These are phyloP conservation scores for Saccharomycopsis schoenii DNA, from an alignment of 805 yeast genomes.

Conservation along the genomic window DNA sequence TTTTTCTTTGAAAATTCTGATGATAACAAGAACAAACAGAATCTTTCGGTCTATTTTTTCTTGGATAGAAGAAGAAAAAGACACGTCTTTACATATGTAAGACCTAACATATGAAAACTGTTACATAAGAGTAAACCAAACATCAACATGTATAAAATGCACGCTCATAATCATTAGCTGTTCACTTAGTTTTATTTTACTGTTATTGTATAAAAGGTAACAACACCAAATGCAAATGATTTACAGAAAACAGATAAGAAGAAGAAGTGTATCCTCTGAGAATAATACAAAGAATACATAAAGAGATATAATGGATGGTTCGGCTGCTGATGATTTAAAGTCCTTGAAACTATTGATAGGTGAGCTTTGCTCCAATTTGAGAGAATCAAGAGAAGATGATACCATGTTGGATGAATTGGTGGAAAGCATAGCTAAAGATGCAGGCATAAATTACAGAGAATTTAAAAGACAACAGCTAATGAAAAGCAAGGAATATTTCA, in stretches of 20 bases:
- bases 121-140: too few relatives aligned
- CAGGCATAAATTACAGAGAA: constrained; percentile 16
- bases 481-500: constrained; percentile 15
- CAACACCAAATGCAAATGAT: too few relatives aligned
- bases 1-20: neutral
- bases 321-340: constrained; percentile 19
- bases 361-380: constrained; percentile 10
- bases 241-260: neutral
- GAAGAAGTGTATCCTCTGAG: neutral
- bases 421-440: constrained; percentile 13
- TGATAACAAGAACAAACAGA: too few relatives aligned
- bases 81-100: too few relatives aligned
- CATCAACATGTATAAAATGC: too few relatives aligned
- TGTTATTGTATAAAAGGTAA: too few relatives aligned
- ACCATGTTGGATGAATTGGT: constrained; percentile 12
- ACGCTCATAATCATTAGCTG: too few relatives aligned
- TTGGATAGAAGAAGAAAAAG: too few relatives aligned
- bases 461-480: constrained; percentile 13
- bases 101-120: neutral
- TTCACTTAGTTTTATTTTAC: too few relatives aligned
- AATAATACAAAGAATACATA: neutral
- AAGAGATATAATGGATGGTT: constrained; percentile 15
- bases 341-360: constrained; percentile 14
- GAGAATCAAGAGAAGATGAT: constrained; percentile 15
- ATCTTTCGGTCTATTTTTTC: neutral